Evolutionary conservation across 2,329 filamentous ascomycete genomes (phyloP).

Genomic region (Stemphylium lycopersici): DNA sequence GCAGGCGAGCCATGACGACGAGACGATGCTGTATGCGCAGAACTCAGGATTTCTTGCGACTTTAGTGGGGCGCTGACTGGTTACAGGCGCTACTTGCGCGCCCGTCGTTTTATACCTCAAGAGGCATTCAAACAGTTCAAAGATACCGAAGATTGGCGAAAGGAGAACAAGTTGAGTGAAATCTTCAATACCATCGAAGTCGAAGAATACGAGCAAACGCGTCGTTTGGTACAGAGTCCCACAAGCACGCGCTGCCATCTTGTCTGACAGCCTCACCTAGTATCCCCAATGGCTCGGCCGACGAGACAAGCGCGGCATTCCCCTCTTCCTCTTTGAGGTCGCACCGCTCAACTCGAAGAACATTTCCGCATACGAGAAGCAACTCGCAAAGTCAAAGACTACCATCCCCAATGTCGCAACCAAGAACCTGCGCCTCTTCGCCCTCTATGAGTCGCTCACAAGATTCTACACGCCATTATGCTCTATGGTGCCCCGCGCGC

Average conservation of each 20-base stretch:
- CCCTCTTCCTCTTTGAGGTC: conserved; percentile 90
- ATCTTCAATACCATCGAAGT: conserved; percentile 88
- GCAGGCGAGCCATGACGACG: conserved; percentile 71
- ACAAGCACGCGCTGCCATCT: conserved; percentile 3
- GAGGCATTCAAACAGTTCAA: conserved; percentile 85
- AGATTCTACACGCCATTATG: conserved; percentile 86
- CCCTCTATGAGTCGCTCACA: conserved; percentile 90
- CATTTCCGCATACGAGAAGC: conserved; percentile 77
- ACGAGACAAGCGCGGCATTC: conserved; percentile 87
- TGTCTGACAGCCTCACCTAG: conserved; percentile 53
- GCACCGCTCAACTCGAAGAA: conserved; percentile 81
- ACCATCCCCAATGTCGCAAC: conserved; percentile 70
- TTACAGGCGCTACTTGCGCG: conserved; percentile 80
- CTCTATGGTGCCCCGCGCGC: conserved; percentile 75
- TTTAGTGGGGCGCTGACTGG: conserved; percentile 32
- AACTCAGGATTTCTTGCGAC: conserved; percentile 2
- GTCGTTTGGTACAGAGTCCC: conserved; percentile 67
- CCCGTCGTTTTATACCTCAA: conserved; percentile 76
- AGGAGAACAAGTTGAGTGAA: conserved; percentile 75
- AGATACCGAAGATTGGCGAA: conserved; percentile 86
- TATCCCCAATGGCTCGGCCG: conserved; percentile 96
- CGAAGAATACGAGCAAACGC: conserved; percentile 80
- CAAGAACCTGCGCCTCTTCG: conserved; percentile 84
- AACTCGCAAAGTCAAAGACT: conserved; percentile 60
- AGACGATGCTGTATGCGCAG: conserved; percentile 68